Base-by-base conservation (phyloP, 306 rosid genomes). In the Castanea mollissima region DNA sequence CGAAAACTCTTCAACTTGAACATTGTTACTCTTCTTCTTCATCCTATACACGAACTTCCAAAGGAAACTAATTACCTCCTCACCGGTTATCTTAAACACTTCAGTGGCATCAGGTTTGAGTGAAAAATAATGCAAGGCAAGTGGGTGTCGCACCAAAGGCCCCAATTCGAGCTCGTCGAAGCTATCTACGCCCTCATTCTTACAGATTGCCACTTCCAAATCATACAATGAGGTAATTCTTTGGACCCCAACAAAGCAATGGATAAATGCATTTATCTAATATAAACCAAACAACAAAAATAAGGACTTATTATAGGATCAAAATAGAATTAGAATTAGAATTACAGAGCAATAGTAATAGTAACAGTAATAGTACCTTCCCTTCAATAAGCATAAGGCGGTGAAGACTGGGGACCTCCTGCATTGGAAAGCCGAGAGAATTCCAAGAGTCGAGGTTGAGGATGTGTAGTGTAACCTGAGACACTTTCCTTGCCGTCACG, bases 261-360 rank as follows among this genome's bases (percentile, higher is more conserved):
- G 95, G 80, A 95, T 79, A 89, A 87, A 92, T 64, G 97, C 89
- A 92, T 92, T 89, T 83, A 94, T 90, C 97, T 94, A 76, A 74
- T 82, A 44, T 38, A 38, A 76, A 59, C 84, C 83, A 86, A 79
- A 25, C 71, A 72, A 79, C 54, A 49, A 49, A 49, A 49, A 49
- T 3, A 54, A 69, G 76, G 3, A 10, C 29, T 32, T 73, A 46
- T 11, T 3, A 10, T 49, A 49, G 54, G 15, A 41, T 41, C 16
- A 62, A 55, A 35, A n/a, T 4, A 63, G 71, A 20, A 63, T 8
- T 55, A 21, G 27, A 23, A 41, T 10, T 16, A 10, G 3, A 65
- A 41, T 1, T 41, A 41, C 46, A 8, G 46, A 41, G 3, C 2
- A 41, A 41, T 41, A 41, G 3, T 41, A 41, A 8, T 41, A 41